These are phyloP conservation scores for Lasiodiplodia hormozganensis DNA, from an alignment of 2,329 filamentous ascomycete species.

Conservation along the genomic window DNA sequence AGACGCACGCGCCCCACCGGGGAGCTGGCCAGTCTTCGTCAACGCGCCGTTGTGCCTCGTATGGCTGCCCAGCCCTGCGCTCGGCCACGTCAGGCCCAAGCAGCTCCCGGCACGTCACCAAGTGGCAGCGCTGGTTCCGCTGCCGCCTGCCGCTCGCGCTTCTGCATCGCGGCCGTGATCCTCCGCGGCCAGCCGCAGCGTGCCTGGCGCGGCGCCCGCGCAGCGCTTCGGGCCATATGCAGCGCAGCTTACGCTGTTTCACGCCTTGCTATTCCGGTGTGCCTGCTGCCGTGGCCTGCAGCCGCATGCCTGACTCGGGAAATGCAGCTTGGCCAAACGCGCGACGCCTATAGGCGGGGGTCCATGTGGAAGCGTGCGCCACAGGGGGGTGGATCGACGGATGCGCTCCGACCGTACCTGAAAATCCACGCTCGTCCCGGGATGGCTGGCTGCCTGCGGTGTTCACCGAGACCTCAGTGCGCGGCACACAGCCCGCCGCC, in stretches of 20 bases:
- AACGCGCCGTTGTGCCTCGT: not conserved
- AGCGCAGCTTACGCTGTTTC: slow-evolving; percentile 22
- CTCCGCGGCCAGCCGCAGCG: slow-evolving; percentile 2
- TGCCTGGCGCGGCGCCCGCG: slow-evolving; percentile 9
- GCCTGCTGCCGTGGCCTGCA: slow-evolving; percentile 15
- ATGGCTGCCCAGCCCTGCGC: slow-evolving; percentile 13
- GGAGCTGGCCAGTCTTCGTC: slow-evolving; percentile 8
- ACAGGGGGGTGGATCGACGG: slow-evolving; percentile 26
- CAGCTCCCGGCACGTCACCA: slow-evolving; percentile 4
- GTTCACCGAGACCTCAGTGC: slow-evolving; percentile 27
- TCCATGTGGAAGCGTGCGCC: slow-evolving; percentile 23
- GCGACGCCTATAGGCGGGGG: slow-evolving; percentile 19
- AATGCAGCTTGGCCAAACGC: slow-evolving; percentile 9
- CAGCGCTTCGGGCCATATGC: slow-evolving; percentile 21
- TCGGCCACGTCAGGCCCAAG: slow-evolving; percentile 19
- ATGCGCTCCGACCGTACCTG: slow-evolving; percentile 27
- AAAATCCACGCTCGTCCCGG: slow-evolving; percentile 20
- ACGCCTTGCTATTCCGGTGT: slow-evolving; percentile 27
- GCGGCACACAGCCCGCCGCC: slow-evolving; percentile 19
- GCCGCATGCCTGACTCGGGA: slow-evolving; percentile 9
- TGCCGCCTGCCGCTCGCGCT: not conserved
- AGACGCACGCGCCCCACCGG: slow-evolving; percentile 19
- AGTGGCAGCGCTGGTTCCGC: not conserved
- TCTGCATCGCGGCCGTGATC: not conserved
- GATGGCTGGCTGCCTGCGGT: slow-evolving; percentile 25